Evolutionary conservation across 164 flowering plant genomes (phyloP), one percentile per base, ranked within the genome.

Genomic region (Euptelea pleiosperma): DNA sequence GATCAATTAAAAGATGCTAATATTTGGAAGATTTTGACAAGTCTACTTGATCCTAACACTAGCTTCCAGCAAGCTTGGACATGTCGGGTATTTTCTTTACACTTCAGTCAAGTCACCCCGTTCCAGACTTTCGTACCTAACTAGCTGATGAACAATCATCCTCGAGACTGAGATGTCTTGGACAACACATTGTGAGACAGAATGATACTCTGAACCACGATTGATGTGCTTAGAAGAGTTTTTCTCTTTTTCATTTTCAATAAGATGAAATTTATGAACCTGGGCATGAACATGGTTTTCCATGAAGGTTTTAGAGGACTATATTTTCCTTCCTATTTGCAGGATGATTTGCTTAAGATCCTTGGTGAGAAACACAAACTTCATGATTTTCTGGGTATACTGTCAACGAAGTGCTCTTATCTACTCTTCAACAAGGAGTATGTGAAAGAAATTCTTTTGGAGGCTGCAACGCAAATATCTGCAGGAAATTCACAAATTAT

Each of bases 1-100:
- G 91, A 86, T 78, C 97, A 91, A 61, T 74, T 86, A 59, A 88
- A 86, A 64, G 99, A 93, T 82, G 75, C 75, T 53, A 90, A 88
- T 70, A 59, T 90, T 41, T 93, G 97, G 98, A 90, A 81, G 72
- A 82, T 79, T 61, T 70, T 93, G 63, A 60, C 80, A 10, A 73
- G 33, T 63, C 69, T 93, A 39, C 81, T 86, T 58, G 95, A 88
- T 77, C 82, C 87, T 43, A 79, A 70, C 57, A 85, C 83, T 45
- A 68, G 73, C 65, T 73, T 77, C 57, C 71, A 59, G 54, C 85
- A 81, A 71, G 79, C 87, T 46, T 74, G 61, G 68, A 58, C 61
- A 41, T 65, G 14, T 52, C 82, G 87, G 91, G 99, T 93, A 74
- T 45, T 35, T 49, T 22, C 22, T 44, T 47, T 8, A 33, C 40